These are phyloP conservation scores for Trichoderma orchidacearum DNA, from an alignment of 495 filamentous ascomycete species.

Conservation along the genomic window DNA sequence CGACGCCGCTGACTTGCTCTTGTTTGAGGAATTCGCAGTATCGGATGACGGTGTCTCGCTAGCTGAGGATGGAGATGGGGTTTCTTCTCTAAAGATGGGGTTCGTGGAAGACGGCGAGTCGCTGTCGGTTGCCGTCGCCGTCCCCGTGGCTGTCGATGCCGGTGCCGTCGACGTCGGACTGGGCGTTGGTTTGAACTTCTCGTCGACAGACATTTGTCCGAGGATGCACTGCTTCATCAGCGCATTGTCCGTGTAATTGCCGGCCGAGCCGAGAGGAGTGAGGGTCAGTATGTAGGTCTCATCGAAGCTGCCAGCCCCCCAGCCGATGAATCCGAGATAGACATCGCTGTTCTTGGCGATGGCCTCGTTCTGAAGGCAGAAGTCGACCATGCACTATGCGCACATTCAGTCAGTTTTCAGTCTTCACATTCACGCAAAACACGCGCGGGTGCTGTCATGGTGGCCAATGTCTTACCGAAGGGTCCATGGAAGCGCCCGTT, in stretches of 20 bases:
- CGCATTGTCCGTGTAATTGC: slow-evolving; percentile 20
- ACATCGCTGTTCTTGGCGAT: slow-evolving; percentile 38
- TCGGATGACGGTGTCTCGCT: background rate
- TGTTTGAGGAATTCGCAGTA: background rate
- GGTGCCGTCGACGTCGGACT: background rate
- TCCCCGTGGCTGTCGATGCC: background rate
- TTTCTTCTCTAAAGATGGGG: background rate
- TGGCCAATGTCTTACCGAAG: slow-evolving; percentile 11
- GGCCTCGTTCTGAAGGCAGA: slow-evolving; percentile 32
- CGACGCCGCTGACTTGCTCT: background rate
- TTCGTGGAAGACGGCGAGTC: background rate
- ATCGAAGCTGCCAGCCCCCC: slow-evolving; percentile 35
- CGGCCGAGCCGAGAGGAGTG: slow-evolving; percentile 26
- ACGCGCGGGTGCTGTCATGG: no score
- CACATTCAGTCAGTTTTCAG: background rate
- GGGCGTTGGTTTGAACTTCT: background rate
- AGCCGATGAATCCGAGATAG: slow-evolving; percentile 33
- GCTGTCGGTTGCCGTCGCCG: background rate
- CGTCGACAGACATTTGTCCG: background rate
- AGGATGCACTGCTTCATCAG: slow-evolving; percentile 26
- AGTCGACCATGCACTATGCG: slow-evolving; percentile 20
- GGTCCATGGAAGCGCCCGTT: slow-evolving; percentile 32
- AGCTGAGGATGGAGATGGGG: background rate
- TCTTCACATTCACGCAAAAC: no score
- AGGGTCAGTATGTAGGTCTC: slow-evolving; percentile 29